A percentile compares a stretch with the other conserved stretches of the same genome.
Conservation (phyloP, 805 yeast species). For the Schizosaccharomyces cryophilus region DNA sequence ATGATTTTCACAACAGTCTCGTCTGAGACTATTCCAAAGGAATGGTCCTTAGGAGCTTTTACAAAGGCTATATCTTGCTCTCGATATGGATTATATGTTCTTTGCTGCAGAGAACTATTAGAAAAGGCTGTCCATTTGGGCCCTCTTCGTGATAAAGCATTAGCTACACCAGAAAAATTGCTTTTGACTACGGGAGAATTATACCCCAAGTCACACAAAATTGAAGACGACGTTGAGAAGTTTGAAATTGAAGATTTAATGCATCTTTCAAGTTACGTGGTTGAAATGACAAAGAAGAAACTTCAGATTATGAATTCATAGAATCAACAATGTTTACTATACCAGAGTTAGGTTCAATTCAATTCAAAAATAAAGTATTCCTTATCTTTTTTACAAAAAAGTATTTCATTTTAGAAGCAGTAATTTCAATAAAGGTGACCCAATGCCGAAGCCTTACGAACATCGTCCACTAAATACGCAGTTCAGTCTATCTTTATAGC, state of each 20-base stretch:
- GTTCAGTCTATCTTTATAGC: too few species aligned
- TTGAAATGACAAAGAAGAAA: slow-evolving; percentile 13
- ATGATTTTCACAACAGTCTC: slow-evolving; percentile 11
- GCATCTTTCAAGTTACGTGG: slow-evolving; percentile 14
- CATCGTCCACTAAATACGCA: too few species aligned
- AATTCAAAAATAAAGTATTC: too few species aligned
- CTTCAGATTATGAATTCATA: background rate
- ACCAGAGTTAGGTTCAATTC: too few species aligned
- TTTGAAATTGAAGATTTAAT: slow-evolving; percentile 13
- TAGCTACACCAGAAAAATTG: slow-evolving; percentile 7
- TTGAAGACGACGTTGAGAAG: slow-evolving; percentile 5
- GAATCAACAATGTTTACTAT: too few species aligned
- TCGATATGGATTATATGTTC: slow-evolving; percentile 15
- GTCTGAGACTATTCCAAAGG: slow-evolving; percentile 12
- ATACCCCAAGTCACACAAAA: slow-evolving; percentile 8
- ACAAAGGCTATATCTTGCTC: slow-evolving; percentile 15
- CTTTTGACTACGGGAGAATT: slow-evolving; percentile 14
- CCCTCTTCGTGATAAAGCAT: slow-evolving; percentile 4
- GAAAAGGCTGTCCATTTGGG: slow-evolving; percentile 5
- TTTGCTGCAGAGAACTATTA: slow-evolving; percentile 11
- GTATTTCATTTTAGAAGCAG: too few species aligned
- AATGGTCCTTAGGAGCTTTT: slow-evolving; percentile 10
- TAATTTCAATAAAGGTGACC: too few species aligned
- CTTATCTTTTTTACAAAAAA: too few species aligned
- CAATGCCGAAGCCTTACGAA: too few species aligned